These are phyloP conservation scores for Alternaria incomplexa DNA, from an alignment of 2,329 filamentous ascomycete species.

Conservation along the genomic window DNA sequence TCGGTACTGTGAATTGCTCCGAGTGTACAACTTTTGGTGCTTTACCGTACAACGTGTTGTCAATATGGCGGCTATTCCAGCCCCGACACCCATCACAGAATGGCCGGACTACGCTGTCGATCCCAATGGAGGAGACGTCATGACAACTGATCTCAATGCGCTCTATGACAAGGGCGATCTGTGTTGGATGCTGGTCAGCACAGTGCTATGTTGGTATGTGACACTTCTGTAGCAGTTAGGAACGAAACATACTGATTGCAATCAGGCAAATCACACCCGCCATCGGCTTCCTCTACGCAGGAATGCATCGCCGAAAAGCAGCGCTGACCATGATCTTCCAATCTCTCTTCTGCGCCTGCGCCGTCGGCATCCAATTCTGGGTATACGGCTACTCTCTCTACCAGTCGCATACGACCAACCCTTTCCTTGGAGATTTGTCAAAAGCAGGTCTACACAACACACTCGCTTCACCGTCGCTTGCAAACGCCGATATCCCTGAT, in stretches of 20 bases:
- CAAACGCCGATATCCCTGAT: constrained; percentile 41
- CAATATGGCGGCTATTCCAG: constrained; percentile 33
- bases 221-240: background rate
- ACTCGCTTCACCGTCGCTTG: constrained; percentile 38
- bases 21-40: background rate
- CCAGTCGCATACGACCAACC: constrained; percentile 37
- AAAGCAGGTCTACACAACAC: constrained; percentile 41
- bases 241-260: background rate
- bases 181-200: constrained; percentile 50
- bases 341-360: constrained; percentile 56
- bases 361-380: constrained; percentile 57
- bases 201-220: constrained; percentile 39
- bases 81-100: constrained; percentile 44
- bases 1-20: background rate
- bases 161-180: constrained; percentile 57
- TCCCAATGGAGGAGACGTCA: constrained; percentile 53
- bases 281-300: constrained; percentile 44
- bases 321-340: constrained; percentile 56
- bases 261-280: constrained; percentile 43
- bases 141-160: constrained; percentile 54
- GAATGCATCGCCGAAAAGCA: constrained; percentile 41
- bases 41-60: background rate
- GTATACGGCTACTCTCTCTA: constrained; percentile 56
- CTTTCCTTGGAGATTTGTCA: constrained; percentile 40
- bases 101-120: constrained; percentile 53